phyloP scores from a whole-genome alignment of 805 yeast genomes.

The Teunomyces kruisii region DNA sequence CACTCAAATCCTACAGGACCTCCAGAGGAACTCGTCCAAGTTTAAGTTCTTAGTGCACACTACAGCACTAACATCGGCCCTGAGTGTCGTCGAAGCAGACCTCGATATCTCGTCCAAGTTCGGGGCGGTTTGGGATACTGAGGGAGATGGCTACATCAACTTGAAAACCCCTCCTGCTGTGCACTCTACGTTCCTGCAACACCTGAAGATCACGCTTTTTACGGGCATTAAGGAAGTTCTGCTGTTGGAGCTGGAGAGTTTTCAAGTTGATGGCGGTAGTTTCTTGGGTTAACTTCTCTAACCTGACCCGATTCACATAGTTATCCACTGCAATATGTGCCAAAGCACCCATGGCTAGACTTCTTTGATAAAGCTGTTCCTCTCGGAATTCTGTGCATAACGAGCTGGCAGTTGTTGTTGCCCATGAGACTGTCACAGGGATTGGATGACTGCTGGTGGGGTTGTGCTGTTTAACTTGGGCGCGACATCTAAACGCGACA shows the following conservation, averaged over 20 bases:
- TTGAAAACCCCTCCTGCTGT: conserved; percentile 46
- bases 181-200: conserved; percentile 50
- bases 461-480: too few species aligned
- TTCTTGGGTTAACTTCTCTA: conserved; percentile 37
- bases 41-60: conserved; percentile 56
- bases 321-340: conserved; percentile 54
- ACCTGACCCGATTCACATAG: conserved; percentile 39
- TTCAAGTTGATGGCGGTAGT: conserved; percentile 37
- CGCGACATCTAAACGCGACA: too few species aligned
- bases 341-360: conserved; percentile 41
- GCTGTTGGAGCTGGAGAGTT: conserved; percentile 43
- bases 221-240: conserved; percentile 49
- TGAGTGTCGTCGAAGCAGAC: conserved; percentile 17
- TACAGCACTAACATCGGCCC: conserved; percentile 29
- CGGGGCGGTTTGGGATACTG: conserved; percentile 58
- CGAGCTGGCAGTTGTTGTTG: background rate
- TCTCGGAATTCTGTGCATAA: background rate
- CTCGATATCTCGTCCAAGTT: conserved; percentile 33
- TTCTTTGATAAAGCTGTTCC: background rate
- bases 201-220: conserved; percentile 53
- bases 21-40: conserved; percentile 48
- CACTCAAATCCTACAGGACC: conserved; percentile 25
- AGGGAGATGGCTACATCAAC: conserved; percentile 53
- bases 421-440: too few species aligned
- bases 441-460: too few species aligned